These are phyloP conservation scores for Yamadazyma sp. DNA, from an alignment of 805 yeast species.

Conservation along the genomic window DNA sequence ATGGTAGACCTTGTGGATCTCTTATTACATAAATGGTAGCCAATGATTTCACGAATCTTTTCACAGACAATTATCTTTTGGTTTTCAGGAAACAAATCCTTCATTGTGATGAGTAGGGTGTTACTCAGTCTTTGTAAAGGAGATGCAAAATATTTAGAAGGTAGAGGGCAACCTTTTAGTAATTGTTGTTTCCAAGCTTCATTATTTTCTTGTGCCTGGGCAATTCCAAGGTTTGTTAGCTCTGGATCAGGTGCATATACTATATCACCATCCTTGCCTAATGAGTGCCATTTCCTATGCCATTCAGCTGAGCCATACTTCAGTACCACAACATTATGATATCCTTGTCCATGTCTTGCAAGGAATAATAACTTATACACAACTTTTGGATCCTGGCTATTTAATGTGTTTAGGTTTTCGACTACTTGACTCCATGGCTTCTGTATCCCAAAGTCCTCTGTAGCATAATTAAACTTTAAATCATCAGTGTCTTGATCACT, in stretches of 20 bases:
- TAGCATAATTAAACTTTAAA: constrained; percentile 38
- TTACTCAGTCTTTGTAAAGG: constrained; percentile 63
- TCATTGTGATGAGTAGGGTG: constrained; percentile 48
- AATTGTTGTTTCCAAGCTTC: constrained; percentile 44
- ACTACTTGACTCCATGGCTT: constrained; percentile 41
- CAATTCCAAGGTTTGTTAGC: constrained; percentile 52
- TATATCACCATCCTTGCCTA: constrained; percentile 53
- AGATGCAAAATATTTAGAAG: constrained; percentile 52
- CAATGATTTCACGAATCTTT: constrained; percentile 58
- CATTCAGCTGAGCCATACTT: constrained; percentile 48
- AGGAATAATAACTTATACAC: constrained; percentile 44
- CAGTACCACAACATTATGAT: constrained; percentile 53
- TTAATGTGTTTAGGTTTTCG: constrained; percentile 23
- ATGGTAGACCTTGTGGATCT: constrained; percentile 42
- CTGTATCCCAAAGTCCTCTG: constrained; percentile 42
- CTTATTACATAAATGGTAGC: constrained; percentile 60
- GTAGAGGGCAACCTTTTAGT: constrained; percentile 49
- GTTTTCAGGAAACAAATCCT: constrained; percentile 24
- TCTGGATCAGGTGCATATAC: constrained; percentile 61
- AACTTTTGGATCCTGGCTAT: constrained; percentile 2
- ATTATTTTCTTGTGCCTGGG: constrained; percentile 54
- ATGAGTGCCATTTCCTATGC: constrained; percentile 53
- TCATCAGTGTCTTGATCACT: constrained; percentile 45
- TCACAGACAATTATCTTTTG: constrained; percentile 29
- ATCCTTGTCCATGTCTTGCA: constrained; percentile 73